phyloP scores from a whole-genome alignment of 2,329 filamentous ascomycete genomes.

The Periconia sp. region DNA sequence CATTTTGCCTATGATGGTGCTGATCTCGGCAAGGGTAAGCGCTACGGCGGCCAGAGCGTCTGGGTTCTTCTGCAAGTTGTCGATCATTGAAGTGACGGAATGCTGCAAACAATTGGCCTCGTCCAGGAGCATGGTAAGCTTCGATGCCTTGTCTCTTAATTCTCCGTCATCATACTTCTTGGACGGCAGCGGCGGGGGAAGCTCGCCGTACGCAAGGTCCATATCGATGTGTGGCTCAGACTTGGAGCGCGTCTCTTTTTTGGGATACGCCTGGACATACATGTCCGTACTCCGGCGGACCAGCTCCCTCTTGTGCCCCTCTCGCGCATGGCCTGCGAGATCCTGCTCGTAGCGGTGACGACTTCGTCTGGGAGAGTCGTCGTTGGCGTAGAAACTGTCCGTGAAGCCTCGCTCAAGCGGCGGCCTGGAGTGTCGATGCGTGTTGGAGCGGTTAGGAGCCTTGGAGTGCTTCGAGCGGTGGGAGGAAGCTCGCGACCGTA shows the following conservation, averaged over 20 bases:
- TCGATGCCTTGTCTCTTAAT: conserved; percentile 71
- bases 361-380: conserved; percentile 30
- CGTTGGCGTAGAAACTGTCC: conserved; percentile 54
- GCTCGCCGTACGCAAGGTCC: conserved; percentile 87
- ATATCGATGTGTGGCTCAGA: conserved; percentile 72
- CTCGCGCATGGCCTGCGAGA: conserved; percentile 33
- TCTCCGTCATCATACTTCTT: conserved; percentile 60
- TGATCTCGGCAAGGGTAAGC: conserved; percentile 89
- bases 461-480: conserved; percentile 34
- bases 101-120: conserved; percentile 90
- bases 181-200: conserved; percentile 70
- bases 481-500: conserved; percentile 39
- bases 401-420: conserved; percentile 52
- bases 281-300: conserved; percentile 52
- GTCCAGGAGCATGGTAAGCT: conserved; percentile 78
- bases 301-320: conserved; percentile 47
- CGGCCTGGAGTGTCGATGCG: conserved; percentile 36
- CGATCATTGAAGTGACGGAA: conserved; percentile 81
- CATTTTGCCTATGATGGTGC: conserved; percentile 80
- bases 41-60: conserved; percentile 94
- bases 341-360: conserved; percentile 39
- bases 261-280: conserved; percentile 18
- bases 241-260: conserved; percentile 37
- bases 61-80: conserved; percentile 79
- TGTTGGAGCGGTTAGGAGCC: conserved; percentile 31